Evolutionary conservation across 2,329 filamentous ascomycete species (phyloP).

Genomic region (Polychaeton citri): DNA sequence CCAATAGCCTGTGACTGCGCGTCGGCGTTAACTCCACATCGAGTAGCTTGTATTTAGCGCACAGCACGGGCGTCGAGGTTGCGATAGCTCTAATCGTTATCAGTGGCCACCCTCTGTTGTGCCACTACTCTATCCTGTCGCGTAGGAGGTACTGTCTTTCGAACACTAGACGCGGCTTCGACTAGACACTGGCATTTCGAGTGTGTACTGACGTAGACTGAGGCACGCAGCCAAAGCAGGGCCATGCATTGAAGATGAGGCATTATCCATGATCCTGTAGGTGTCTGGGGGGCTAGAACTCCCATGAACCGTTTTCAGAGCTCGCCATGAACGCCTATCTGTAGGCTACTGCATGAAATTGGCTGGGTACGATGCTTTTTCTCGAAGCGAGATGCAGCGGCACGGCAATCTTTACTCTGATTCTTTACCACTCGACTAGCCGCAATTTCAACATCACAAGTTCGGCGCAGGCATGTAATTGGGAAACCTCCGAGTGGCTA

Average conservation of each 20-base stretch:
- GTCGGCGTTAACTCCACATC: too few relatives aligned
- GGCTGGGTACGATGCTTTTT: neutral
- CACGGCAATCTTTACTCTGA: neutral
- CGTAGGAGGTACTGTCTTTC: too few relatives aligned
- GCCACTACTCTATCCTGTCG: too few relatives aligned
- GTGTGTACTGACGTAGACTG: too few relatives aligned
- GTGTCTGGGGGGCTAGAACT: neutral
- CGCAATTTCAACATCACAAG: neutral
- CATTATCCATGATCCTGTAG: neutral
- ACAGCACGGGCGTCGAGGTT: too few relatives aligned
- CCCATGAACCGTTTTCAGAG: neutral
- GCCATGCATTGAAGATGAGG: neutral
- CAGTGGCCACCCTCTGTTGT: too few relatives aligned
- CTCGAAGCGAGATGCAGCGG: neutral
- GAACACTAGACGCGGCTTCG: too few relatives aligned
- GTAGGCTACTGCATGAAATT: neutral
- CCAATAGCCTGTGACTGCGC: too few relatives aligned
- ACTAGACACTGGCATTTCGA: too few relatives aligned
- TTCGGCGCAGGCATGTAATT: neutral
- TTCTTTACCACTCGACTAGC: neutral
- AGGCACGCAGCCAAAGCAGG: too few relatives aligned
- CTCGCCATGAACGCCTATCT: neutral
- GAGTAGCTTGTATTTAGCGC: too few relatives aligned
- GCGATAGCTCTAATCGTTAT: too few relatives aligned
- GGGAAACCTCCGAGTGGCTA: neutral